Evolutionary conservation across 257 asterid species (phyloP).

Genomic region (Jaltomata sinuosa): DNA sequence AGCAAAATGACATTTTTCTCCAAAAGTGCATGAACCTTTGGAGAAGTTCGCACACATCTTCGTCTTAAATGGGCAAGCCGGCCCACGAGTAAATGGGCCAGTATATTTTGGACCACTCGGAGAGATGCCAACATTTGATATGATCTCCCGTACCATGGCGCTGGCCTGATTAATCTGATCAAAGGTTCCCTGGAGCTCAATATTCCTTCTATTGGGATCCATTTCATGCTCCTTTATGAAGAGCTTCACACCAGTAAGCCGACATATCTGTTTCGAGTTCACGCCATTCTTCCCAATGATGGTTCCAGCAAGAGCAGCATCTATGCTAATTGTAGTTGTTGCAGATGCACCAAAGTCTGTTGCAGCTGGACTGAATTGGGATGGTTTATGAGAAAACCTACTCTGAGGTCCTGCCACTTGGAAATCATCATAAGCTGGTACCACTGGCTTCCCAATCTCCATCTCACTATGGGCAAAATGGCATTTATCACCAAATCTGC

Average conservation of each 20-base stretch:
- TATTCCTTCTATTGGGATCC: constrained; percentile 59
- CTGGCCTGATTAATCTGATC: constrained; percentile 73
- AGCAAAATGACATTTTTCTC: constrained; percentile 86
- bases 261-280: constrained; percentile 76
- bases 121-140: constrained; percentile 32
- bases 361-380: constrained; percentile 44
- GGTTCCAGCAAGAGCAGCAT: constrained; percentile 70
- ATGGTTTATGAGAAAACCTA: constrained; percentile 35
- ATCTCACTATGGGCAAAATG: constrained; percentile 86
- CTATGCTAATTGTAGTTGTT: constrained; percentile 71
- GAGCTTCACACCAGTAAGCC: constrained; percentile 68
- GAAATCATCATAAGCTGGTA: constrained; percentile 43
- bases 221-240: constrained; percentile 64
- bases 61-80: constrained; percentile 47
- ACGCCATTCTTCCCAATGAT: constrained; percentile 82
- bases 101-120: constrained; percentile 15
- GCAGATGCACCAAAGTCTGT: constrained; percentile 58
- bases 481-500: constrained; percentile 83
- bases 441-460: constrained; percentile 61
- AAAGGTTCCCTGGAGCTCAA: constrained; percentile 78
- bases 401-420: constrained; percentile 32
- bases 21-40: constrained; percentile 82
- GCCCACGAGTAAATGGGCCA: constrained; percentile 23
- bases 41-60: constrained; percentile 68
- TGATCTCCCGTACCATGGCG: constrained; percentile 63